Base-by-base conservation (phyloP, 257 asterid species). In the Lycium barbarum region DNA sequence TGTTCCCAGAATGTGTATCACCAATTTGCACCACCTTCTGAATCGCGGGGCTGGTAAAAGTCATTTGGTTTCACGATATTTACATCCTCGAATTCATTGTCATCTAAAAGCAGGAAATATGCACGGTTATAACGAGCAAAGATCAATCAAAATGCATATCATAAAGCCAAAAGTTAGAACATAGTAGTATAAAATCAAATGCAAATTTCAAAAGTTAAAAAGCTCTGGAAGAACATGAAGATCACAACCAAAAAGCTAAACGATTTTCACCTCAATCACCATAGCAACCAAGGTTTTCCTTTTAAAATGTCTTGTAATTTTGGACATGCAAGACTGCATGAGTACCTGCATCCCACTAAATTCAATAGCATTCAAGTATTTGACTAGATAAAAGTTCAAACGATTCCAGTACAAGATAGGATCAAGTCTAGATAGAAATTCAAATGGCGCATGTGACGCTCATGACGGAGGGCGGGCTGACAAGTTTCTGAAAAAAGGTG, bases 21-120 rank as follows among this genome's bases (percentile, higher is more conserved):
- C 95, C 93, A 84, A 81, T 87, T 87, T 67, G 92, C 84, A 74
- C 90, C 84, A 43, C 91, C 91, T 80, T 93, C 96, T 0, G 88
- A 55, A 87, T 93, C 94, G 26, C 87, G 93, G 59, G 93, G 84
- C 57, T 89, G 93, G 87, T 86, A 74, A 72, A 83, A 88, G 81
- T 94, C 97, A 53, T 84, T 59, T 9, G 96, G 87, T 89, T 88
- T 87, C 86, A 78, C 89, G 3, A 94, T 88, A 89, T 91, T 93
- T 53, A 94, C 91, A 6, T 90, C 98, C 90, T 94, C 97, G 62
- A 92, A 94, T 81, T 91, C 94, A 40, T 87, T 90, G 83, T 91
- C 95, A 87, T 88, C 98, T 94, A 92, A 36, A 58, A 87, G 40
- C 53, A 80, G 33, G 66, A 22, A 73, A 83, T 18, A 65, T 43